Evolutionary conservation across 169 alveolate genomes (phyloP).

Genomic region (Plasmodium fragile): DNA sequence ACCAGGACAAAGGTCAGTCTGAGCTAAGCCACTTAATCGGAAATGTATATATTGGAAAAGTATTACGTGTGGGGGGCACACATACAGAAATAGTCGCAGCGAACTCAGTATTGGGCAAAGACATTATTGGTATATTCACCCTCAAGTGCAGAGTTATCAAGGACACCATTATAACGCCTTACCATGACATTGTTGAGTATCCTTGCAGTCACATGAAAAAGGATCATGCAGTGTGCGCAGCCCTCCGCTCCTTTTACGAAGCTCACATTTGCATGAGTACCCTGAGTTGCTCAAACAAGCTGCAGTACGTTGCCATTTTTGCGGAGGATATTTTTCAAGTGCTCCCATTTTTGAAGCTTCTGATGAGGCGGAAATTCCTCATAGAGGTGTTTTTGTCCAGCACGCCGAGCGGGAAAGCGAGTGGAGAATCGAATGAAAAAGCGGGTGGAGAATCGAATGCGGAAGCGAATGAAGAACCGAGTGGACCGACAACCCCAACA

Average conservation of each 20-base stretch:
- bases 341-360: constrained; percentile 53
- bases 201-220: constrained; percentile 31
- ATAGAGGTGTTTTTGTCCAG: constrained; percentile 46
- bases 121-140: constrained; percentile 59
- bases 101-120: constrained; percentile 17
- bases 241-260: constrained; percentile 51
- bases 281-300: constrained; percentile 1
- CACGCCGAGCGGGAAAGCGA: background rate
- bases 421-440: background rate
- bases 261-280: constrained; percentile 41
- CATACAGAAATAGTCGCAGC: background rate
- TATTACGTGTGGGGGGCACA: constrained; percentile 20
- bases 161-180: constrained; percentile 34
- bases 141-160: constrained; percentile 39
- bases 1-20: background rate
- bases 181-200: constrained; percentile 50
- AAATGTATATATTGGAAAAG: constrained; percentile 54
- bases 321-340: constrained; percentile 24
- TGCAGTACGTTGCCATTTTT: constrained; percentile 45
- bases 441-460: background rate
- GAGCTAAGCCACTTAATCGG: constrained; percentile 39
- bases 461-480: background rate
- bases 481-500: background rate
- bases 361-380: constrained; percentile 8
- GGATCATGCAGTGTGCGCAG: constrained; percentile 41